Evolutionary conservation across 2,329 filamentous ascomycete species (phyloP).

Genomic region (Kalmusia sp.): DNA sequence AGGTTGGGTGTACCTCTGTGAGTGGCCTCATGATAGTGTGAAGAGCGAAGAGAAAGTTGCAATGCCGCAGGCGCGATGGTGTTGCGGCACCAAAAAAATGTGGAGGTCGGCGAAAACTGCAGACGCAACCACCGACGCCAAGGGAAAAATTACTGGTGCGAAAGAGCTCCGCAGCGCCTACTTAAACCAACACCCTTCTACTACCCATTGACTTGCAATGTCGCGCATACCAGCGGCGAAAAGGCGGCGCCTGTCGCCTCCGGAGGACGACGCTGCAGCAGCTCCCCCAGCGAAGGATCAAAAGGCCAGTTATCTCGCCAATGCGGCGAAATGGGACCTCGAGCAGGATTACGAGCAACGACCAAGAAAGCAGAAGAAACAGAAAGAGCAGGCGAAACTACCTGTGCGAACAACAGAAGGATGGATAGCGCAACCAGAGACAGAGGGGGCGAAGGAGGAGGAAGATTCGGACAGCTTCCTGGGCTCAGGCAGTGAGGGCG

Average conservation of each 20-base stretch:
- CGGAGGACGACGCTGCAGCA: conserved; percentile 30
- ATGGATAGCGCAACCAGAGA: conserved; percentile 64
- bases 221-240: conserved; percentile 45
- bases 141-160: conserved; percentile 33
- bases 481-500: conserved; percentile 60
- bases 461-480: conserved; percentile 70
- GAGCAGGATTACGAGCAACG: conserved; percentile 90
- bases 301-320: conserved; percentile 69
- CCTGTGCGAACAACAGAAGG: conserved; percentile 89
- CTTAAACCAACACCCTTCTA: conserved; percentile 6
- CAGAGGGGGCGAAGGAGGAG: conserved; percentile 56
- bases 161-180: conserved; percentile 13
- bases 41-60: conserved; percentile 6
- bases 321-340: conserved; percentile 83
- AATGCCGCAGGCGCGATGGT: conserved; percentile 5
- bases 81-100: conserved; percentile 24
- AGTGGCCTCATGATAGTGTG: conserved; percentile 72
- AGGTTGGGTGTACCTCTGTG: conserved; percentile 61
- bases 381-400: conserved; percentile 75
- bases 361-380: conserved; percentile 76
- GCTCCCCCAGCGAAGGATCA: conserved; percentile 24
- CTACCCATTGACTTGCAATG: conserved; percentile 25
- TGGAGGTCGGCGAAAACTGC: conserved; percentile 27
- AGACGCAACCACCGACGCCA: conserved; percentile 23
- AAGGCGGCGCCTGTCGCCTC: conserved; percentile 46